Evolutionary conservation across 2,329 filamentous ascomycete species (phyloP), one percentile per base, ranked within the genome.

Genomic region (Fusarium duplospermum): DNA sequence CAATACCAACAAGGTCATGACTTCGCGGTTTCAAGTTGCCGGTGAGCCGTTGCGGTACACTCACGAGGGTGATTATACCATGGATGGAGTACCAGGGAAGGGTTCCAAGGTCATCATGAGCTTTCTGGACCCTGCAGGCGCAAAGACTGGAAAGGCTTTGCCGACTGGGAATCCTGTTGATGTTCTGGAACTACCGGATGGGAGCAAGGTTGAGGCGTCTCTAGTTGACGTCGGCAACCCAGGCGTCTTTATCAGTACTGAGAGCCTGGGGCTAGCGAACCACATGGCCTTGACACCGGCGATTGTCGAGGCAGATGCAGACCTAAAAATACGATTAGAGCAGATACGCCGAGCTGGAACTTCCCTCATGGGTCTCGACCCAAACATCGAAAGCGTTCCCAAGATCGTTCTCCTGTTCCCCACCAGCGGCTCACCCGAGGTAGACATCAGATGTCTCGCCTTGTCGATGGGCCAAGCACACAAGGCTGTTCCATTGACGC

Each of bases 1-100:
- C 2, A 94, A 94, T 75, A 94, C 93, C 0, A 82, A 83, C 20
- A 93, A 93, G 77, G 80, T 91, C 29, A 89, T 93, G 66, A 81
- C 87, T 47, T 86, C 89, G 1, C 87, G 83, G 0, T 93, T 93
- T 72, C 82, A 84, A 0, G 84, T 91, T 3, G 78, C 82, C 0
- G 85, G 84, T 2, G 85, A 72, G 14, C 74, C 74, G 33, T 69
- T 75, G n/a, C 50, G 52, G 24, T 81, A 82, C 58, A 69, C 64
- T 4, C 74, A 79, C 2, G 54, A 76, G 9, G 91, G 91, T 0
- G 84, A 88, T 13, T 92, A 91, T 76, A 81, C 83, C 2, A 92
- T 93, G 71, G 91, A 92, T 76, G 92, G 91, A 0, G 91, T 93
- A 0, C 83, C 89, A 2, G 90, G 91, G 0, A 87, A 84, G 0